A percentile compares a stretch with the other conserved stretches of the same genome.
phyloP scores from a whole-genome alignment of 2,329 filamentous ascomycete species.

The Apiospora malaysiana region DNA sequence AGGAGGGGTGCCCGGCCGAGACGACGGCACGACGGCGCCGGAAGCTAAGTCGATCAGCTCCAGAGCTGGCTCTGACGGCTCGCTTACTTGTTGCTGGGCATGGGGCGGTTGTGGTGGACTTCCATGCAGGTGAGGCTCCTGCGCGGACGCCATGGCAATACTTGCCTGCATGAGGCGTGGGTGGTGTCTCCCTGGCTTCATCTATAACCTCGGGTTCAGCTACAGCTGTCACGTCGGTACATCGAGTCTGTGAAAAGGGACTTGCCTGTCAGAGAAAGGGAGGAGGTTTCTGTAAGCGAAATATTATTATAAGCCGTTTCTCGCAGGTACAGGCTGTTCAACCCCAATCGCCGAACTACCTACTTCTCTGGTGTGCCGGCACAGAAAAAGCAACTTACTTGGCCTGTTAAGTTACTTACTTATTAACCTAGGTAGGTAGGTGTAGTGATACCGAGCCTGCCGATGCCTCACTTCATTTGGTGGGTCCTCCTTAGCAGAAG shows the following conservation, averaged over 20 bases:
- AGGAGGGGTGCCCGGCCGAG: constrained; percentile 25
- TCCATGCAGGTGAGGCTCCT: constrained; percentile 15
- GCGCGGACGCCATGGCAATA: neutral
- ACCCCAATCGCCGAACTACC: neutral
- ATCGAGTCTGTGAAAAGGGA: neutral
- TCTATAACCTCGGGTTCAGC: neutral
- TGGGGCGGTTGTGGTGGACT: constrained; percentile 21
- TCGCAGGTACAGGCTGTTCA: neutral
- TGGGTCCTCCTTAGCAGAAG: neutral
- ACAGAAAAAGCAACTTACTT: no score
- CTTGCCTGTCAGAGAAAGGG: neutral
- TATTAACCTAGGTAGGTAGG: no score
- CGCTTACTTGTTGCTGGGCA: constrained; percentile 22
- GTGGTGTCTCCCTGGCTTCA: neutral
- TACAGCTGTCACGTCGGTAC: neutral
- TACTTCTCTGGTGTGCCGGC: no score
- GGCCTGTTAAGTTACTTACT: no score
- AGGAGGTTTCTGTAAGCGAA: neutral
- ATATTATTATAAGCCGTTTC: neutral
- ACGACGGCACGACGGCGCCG: constrained; percentile 33
- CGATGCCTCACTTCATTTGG: neutral
- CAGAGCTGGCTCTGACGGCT: constrained; percentile 29
- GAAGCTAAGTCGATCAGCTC: constrained; percentile 30
- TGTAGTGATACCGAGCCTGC: neutral
- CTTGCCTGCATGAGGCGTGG: neutral